Evolutionary conservation across 2,329 filamentous ascomycete species (phyloP).

Genomic region (Colletotrichum endophyticum): DNA sequence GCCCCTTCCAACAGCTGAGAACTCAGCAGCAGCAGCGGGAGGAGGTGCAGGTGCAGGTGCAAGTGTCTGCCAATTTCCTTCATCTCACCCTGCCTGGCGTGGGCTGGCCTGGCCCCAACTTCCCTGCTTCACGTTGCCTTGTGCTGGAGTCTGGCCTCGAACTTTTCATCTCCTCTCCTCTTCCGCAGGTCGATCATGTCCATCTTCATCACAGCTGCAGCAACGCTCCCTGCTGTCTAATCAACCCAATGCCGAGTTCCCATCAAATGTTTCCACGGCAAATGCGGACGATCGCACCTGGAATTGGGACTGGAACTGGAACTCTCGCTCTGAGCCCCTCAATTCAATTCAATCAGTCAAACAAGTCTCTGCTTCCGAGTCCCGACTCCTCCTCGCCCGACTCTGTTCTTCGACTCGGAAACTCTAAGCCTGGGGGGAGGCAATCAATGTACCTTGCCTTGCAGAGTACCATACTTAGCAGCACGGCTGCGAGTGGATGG

Average conservation of each 20-base stretch:
- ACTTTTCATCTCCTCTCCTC: neutral
- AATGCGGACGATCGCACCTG: neutral
- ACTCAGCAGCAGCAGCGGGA: neutral
- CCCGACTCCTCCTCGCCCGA: neutral
- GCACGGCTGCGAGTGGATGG: neutral
- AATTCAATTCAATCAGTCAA: neutral
- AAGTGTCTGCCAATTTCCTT: neutral
- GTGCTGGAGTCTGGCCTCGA: conserved; percentile 1
- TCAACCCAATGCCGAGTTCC: conserved; percentile 10
- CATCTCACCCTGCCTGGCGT: neutral
- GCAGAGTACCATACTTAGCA: neutral
- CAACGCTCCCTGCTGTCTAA: conserved; percentile 3
- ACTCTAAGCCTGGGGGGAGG: neutral
- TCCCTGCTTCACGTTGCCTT: neutral
- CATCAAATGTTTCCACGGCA: neutral
- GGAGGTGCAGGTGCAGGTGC: neutral
- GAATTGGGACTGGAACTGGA: neutral
- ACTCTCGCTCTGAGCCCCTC: neutral
- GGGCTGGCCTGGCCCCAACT: neutral
- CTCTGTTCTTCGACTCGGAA: neutral
- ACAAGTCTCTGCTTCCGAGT: neutral
- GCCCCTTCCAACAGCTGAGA: neutral
- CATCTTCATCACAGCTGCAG: conserved; percentile 14
- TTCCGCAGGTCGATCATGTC: conserved; percentile 7
- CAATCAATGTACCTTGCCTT: neutral